These are phyloP conservation scores for Starmerella roubikii DNA, from an alignment of 805 yeast species.

Conservation along the genomic window DNA sequence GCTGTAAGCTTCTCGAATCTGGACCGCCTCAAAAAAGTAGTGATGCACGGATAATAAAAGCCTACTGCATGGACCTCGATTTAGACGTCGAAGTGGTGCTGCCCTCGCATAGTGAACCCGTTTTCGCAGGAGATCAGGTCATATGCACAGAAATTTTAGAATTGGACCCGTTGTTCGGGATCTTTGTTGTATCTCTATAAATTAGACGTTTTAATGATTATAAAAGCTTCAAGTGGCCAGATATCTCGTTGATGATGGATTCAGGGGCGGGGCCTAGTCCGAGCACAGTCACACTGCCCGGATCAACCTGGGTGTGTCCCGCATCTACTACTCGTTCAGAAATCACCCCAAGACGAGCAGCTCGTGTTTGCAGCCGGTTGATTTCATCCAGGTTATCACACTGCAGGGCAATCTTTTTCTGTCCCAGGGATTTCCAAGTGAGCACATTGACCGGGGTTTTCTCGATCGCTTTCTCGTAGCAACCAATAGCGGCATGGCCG, in stretches of 20 bases:
- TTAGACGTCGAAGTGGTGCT: slow-evolving; percentile 32
- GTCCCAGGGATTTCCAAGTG: slow-evolving; percentile 77
- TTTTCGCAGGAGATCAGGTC: slow-evolving; percentile 28
- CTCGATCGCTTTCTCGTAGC: slow-evolving; percentile 47
- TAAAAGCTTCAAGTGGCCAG: slow-evolving; percentile 64
- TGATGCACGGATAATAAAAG: slow-evolving; percentile 28
- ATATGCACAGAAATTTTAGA: slow-evolving; percentile 34
- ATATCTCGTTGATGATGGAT: slow-evolving; percentile 59
- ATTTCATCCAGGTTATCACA: slow-evolving; percentile 48
- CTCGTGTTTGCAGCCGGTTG: slow-evolving; percentile 66
- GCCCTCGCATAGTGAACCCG: slow-evolving; percentile 13
- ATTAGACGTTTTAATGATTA: slow-evolving; percentile 20
- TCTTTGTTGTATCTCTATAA: slow-evolving; percentile 29
- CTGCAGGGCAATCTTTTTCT: slow-evolving; percentile 79
- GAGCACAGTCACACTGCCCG: slow-evolving; percentile 91
- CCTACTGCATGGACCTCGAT: slow-evolving; percentile 36
- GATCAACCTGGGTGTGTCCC: slow-evolving; percentile 91
- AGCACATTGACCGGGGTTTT: slow-evolving; percentile 49
- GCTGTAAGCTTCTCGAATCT: slow-evolving; percentile 35
- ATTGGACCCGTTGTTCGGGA: slow-evolving; percentile 32
- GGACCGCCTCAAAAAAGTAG: slow-evolving; percentile 1
- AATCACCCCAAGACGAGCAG: slow-evolving; percentile 65
- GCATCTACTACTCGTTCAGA: slow-evolving; percentile 84
- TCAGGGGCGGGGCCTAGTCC: slow-evolving; percentile 96
- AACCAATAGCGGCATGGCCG: slow-evolving; percentile 90